Percentiles rank a stretch among this genome's conserved stretches.
Evolutionary conservation across 768 basidiomycete species (phyloP).

Genomic region (Rubroboletus pulcherrimus): DNA sequence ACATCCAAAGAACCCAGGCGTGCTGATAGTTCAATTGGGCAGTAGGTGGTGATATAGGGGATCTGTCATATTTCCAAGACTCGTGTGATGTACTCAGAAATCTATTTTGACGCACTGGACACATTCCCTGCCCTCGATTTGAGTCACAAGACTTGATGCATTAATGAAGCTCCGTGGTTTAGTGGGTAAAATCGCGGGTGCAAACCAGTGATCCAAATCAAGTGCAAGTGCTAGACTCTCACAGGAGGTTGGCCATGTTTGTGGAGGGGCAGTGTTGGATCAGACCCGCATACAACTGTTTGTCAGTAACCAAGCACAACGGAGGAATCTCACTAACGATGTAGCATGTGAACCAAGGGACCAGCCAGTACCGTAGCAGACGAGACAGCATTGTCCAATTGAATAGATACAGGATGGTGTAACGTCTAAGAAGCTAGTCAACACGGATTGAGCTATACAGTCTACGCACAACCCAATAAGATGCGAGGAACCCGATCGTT

Average conservation of each 20-base stretch:
- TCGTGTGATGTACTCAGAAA: not conserved
- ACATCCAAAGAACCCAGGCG: slow-evolving; percentile 79
- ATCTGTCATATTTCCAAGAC: not conserved
- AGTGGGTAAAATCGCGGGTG: not conserved
- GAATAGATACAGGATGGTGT: slow-evolving; percentile 9
- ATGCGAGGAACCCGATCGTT: slow-evolving; percentile 87
- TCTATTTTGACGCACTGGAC: not conserved
- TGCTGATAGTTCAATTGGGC: slow-evolving; percentile 62
- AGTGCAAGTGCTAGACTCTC: not conserved
- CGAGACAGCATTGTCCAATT: slow-evolving; percentile 3
- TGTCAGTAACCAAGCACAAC: not conserved
- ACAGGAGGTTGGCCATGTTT: not conserved
- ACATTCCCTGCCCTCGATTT: not conserved
- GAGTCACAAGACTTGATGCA: no score
- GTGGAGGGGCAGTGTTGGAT: not conserved
- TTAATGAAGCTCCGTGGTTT: not conserved
- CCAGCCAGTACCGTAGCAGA: not conserved
- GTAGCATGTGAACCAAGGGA: not conserved
- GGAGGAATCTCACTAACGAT: not conserved
- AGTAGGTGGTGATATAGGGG: not conserved
- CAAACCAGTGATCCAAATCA: not conserved
- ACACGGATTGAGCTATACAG: slow-evolving; percentile 82
- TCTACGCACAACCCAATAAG: slow-evolving; percentile 85
- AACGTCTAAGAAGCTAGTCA: slow-evolving; percentile 39
- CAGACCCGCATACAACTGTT: not conserved